A percentile compares a stretch with the other conserved stretches of the same genome.
phyloP scores from a whole-genome alignment of 1,284 basidiomycete species.

The Sanguinoderma infundibulare region DNA sequence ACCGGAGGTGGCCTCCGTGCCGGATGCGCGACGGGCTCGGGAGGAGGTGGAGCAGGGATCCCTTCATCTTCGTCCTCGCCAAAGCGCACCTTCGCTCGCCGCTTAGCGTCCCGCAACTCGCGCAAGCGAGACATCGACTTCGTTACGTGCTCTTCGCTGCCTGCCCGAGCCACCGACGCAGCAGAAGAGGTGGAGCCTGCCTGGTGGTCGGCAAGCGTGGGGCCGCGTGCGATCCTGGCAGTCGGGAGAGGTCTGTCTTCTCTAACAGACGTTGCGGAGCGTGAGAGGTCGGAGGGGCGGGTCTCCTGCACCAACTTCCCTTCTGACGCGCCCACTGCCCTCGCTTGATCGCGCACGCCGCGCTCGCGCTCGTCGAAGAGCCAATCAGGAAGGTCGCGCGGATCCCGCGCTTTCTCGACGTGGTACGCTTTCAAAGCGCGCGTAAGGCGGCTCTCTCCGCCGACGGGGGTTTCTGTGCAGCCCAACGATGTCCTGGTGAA shows the following conservation, averaged over 20 bases:
- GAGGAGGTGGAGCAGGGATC: neutral
- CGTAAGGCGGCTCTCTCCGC: constrained; percentile 62
- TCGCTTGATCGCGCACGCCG: constrained; percentile 23
- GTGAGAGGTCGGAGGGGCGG: constrained; percentile 8
- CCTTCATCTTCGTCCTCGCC: constrained; percentile 11
- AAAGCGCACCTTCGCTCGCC: constrained; percentile 37
- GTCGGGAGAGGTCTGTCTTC: neutral
- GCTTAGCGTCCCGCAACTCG: constrained; percentile 58
- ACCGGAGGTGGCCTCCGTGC: neutral
- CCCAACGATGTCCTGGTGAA: constrained; percentile 2
- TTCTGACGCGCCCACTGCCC: neutral
- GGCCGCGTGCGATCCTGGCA: constrained; percentile 14
- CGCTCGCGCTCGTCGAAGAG: constrained; percentile 65
- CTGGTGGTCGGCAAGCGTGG: constrained; percentile 19
- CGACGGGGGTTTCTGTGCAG: constrained; percentile 54
- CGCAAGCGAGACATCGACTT: constrained; percentile 54
- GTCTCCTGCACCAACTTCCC: neutral
- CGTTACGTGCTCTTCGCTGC: constrained; percentile 28
- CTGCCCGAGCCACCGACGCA: constrained; percentile 3
- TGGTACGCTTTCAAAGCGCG: constrained; percentile 73
- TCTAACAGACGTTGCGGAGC: constrained; percentile 10
- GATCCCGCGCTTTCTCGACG: constrained; percentile 59
- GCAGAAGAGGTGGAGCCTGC: neutral
- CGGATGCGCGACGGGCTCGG: neutral
- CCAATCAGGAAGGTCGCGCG: constrained; percentile 68